Conservation (phyloP, 2,329 filamentous ascomycete species). For the Trichoderma simmonsii region DNA sequence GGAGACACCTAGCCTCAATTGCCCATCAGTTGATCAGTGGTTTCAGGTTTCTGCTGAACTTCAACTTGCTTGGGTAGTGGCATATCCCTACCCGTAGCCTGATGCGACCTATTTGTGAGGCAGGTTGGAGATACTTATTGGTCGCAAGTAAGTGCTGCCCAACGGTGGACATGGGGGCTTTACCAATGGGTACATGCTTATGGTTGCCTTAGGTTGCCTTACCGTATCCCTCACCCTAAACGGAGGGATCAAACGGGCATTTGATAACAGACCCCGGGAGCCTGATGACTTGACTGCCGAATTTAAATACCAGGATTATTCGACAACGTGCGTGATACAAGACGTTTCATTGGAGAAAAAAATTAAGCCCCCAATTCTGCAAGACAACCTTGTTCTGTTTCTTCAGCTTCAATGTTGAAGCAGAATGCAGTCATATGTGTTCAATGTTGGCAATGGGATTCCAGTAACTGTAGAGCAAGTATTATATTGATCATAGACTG, state of each 20-base stretch:
- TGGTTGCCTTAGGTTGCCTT: background rate
- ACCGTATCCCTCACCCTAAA: background rate
- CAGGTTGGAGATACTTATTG: background rate
- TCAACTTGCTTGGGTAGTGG: background rate
- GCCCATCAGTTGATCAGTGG: background rate
- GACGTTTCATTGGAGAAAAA: background rate
- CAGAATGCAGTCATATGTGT: background rate
- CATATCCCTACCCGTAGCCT: background rate
- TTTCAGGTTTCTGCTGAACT: background rate
- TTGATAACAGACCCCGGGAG: background rate
- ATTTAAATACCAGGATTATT: background rate
- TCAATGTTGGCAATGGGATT: background rate
- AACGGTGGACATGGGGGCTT: background rate
- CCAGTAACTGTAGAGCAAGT: background rate
- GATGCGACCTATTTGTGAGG: background rate
- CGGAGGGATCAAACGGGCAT: background rate
- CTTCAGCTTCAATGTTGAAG: background rate
- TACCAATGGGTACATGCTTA: background rate
- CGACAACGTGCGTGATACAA: background rate
- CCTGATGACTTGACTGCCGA: background rate
- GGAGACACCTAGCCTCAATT: background rate
- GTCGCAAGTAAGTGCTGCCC: background rate
- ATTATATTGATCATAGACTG: background rate
- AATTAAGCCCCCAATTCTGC: background rate
- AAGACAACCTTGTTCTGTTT: background rate